Evolutionary conservation across 1,139 yeast species (phyloP), one percentile per base, ranked within the genome.

Genomic region (Pichia sp.): DNA sequence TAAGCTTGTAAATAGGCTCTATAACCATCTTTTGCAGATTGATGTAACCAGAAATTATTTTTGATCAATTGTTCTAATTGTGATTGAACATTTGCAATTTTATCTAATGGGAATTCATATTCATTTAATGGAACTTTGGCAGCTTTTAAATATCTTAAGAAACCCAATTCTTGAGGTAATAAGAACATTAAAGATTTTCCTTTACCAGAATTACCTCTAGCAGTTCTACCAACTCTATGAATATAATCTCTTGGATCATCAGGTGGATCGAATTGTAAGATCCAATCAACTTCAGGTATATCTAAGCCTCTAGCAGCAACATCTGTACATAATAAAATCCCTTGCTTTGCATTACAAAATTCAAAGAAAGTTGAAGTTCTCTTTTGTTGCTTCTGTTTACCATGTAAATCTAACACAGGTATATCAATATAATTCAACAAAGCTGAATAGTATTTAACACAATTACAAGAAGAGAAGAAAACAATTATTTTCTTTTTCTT

Each of bases 211-310:
- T 94, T 73, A 45, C 97, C 98, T 68, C 98, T 79, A 15, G 98
- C 98, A 22, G 98, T 91, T 71, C 98, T 81, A 50, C 98, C 98
- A 28, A 91, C 97, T 63, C 97, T 79, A 66, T 91, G 98, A 55
- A 91, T 89, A 59, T 91, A 91, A 66, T 89, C 96, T 66, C 96
- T 79, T 62, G 97, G 97, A 66, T 91, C 97, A 79, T 91, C 97
- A 60, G 97, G 97, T 38, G 97, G 97, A 62, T 91, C 96, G 54
- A 84, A 88, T 68, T 91, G 97, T 48, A 91, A 80, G 55, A 91
- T 91, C 95, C 97, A 91, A 66, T 89, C 96, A 41, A 91, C 97
- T 23, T 94, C 84, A 39, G 96, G 96, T 51, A 91, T 89, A 68
- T 91, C 98, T 52, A 91, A 76, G 14, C 98, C 98, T 71, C 98